Evolutionary conservation across 208 protist species (phyloP), one percentile per base, ranked within the genome.

Genomic region (Leishmania arabica): DNA sequence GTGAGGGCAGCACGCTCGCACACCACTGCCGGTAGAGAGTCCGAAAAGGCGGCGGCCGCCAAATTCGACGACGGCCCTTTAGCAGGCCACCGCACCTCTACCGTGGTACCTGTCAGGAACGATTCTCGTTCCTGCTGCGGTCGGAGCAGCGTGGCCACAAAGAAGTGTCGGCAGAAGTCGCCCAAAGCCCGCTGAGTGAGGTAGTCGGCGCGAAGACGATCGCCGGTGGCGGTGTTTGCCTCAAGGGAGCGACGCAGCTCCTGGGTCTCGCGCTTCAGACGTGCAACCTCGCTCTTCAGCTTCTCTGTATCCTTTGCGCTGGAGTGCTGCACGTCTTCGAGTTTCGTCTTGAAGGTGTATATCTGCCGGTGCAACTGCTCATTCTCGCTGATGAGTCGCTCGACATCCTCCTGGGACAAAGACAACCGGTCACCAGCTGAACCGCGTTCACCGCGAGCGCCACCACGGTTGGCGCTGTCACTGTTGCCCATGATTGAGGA

Each of bases 121-220:
- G 58, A 27, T 27, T 24, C 77, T 40, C 51, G 71, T 51, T 37
- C 80, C 24, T 40, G 21, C 66, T 64, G 69, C 21, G 21, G 37
- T 66, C 53, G 80, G 72, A 19, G 75, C 19, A 79, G 83, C 24
- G 72, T 9, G n/a, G n/a, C 71, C 13, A 54, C 72, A 42, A 89
- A 86, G 71, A 93, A 94, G 70, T 88, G 86, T n/a, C 84, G 84
- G 76, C 90, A 96, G 72, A 96, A 94, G 76, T 90, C 77, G n/a
- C 79, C 86, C 31, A 94, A 34, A 42, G 93, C 86, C 19, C 83
- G 78, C 58, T 93, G 83, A 31, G 72, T 74, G n/a, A 80, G 73
- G 54, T 82, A 85, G 53, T 90, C 82, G 6, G 85, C 84, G 80
- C 91, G 86, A 24, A 95, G 86, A 5, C 70, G 53, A 73, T 95